phyloP scores from a whole-genome alignment of 1,139 yeast species.

The Blastobotrys malaysiensis region DNA sequence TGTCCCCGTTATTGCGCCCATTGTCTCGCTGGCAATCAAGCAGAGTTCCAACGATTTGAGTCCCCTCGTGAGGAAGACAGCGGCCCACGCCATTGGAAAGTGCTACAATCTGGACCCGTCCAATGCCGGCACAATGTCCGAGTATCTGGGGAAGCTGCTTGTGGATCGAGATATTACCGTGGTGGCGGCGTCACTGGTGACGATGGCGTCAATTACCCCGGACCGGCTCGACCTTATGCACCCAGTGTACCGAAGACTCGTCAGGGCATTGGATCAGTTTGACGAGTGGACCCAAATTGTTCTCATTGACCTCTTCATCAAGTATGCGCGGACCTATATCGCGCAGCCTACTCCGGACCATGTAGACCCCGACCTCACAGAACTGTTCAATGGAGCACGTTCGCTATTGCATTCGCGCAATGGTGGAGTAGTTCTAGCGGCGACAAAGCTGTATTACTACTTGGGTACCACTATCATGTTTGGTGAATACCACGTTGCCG shows the following conservation, averaged over 20 bases:
- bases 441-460: slow-evolving; percentile 49
- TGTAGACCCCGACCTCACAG: slow-evolving; percentile 49
- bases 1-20: slow-evolving; percentile 75
- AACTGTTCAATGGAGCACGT: slow-evolving; percentile 46
- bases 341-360: slow-evolving; percentile 41
- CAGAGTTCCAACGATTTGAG: slow-evolving; percentile 67
- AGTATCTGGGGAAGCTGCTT: slow-evolving; percentile 48
- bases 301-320: slow-evolving; percentile 57
- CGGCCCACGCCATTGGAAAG: slow-evolving; percentile 73
- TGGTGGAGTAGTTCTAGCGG: slow-evolving; percentile 59
- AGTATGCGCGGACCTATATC: slow-evolving; percentile 59
- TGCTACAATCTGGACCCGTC: slow-evolving; percentile 45
- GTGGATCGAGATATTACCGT: slow-evolving; percentile 64
- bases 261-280: slow-evolving; percentile 48
- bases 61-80: slow-evolving; percentile 70
- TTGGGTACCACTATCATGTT: slow-evolving; percentile 51
- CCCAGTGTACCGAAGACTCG: slow-evolving; percentile 58
- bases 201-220: slow-evolving; percentile 51
- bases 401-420: slow-evolving; percentile 47
- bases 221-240: slow-evolving; percentile 64
- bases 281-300: slow-evolving; percentile 75
- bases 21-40: slow-evolving; percentile 66
- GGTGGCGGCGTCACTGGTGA: slow-evolving; percentile 60
- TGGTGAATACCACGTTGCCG: slow-evolving; percentile 44
- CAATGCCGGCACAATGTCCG: slow-evolving; percentile 43